Evolutionary conservation across 768 basidiomycete genomes (phyloP), one percentile per base, ranked within the genome.

Genomic region (Lactarius akahatsu): DNA sequence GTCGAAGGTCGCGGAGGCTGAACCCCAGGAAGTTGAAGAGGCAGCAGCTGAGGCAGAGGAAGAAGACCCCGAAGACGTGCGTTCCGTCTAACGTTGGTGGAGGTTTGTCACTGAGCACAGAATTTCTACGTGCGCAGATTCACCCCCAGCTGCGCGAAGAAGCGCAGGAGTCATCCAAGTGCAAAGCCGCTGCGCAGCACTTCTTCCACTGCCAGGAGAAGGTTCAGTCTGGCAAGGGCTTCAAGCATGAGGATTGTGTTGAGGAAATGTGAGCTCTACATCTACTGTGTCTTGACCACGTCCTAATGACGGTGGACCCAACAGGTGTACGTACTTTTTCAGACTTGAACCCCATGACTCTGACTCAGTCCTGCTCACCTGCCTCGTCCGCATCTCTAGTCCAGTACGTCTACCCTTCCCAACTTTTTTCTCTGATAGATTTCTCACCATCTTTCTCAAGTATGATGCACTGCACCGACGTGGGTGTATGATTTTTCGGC

Each of bases 391-490:
- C 54, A 18, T 45, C n/a, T 38, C 74, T 71, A 85, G 85, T 91
- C 85, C 92, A 90, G 90, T 92, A 76, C 71, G 89, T 84, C 43
- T 28, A 38, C 40, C 30, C 63, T 65, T 63, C 58, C 56, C 38
- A 15, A 26, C 61, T 40, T 38, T 45, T 55, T 63, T 10, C 58
- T 36, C 41, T 3, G 45, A 59, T 28, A 43, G 26, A 54, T 58
- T 59, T 70, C 56, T 73, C 61, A 72, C 50, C 32, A 40, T 32
- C 6, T 54, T 63, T 2, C 64, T 32, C 18, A 72, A 92, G 89
- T 78, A 84, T 93, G 87, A 95, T 95, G 92, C 94, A 95, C 80
- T 95, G 92, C 73, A 90, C 88, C 62, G 92, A 95, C 71, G 92
- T 93, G 79, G 28, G 66, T 64, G 90, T 81, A 45, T 32, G 36